A percentile compares a stretch with the other conserved stretches of the same genome.
Conservation (phyloP, 495 filamentous ascomycete species). For the Xylaria telfairii region DNA sequence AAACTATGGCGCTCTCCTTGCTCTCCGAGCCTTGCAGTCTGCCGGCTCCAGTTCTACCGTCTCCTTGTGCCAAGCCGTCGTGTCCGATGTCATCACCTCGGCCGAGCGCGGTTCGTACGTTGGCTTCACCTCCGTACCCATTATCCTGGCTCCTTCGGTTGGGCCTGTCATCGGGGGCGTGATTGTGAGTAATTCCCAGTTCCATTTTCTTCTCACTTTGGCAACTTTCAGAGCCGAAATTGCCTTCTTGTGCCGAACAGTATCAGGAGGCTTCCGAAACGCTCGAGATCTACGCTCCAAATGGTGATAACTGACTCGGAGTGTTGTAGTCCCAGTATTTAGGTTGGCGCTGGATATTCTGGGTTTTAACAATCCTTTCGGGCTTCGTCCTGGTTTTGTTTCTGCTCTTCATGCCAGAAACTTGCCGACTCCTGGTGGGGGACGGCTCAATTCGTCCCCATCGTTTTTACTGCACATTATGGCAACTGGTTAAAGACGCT, state of each 20-base stretch:
- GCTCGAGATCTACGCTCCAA: too few relatives aligned
- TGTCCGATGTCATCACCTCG: constrained; percentile 57
- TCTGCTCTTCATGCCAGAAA: constrained; percentile 60
- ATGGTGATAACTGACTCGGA: background rate
- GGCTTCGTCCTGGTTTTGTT: constrained; percentile 48
- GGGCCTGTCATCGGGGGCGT: constrained; percentile 63
- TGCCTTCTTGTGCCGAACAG: background rate
- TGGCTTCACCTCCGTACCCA: constrained; percentile 39
- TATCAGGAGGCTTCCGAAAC: background rate
- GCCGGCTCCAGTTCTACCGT: constrained; percentile 58
- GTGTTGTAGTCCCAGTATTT: constrained; percentile 47
- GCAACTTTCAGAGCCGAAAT: background rate
- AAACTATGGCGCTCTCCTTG: constrained; percentile 56
- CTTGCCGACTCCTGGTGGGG: constrained; percentile 66
- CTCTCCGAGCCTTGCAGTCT: constrained; percentile 60
- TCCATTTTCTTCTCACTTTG: background rate
- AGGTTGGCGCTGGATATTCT: constrained; percentile 68
- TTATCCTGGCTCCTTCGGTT: constrained; percentile 48
- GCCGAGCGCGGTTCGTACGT: constrained; percentile 60
- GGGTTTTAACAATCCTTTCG: constrained; percentile 60
- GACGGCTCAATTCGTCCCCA: constrained; percentile 63
- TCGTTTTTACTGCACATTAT: constrained; percentile 47
- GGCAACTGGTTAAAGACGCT: constrained; percentile 40
- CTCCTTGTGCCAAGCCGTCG: constrained; percentile 57
- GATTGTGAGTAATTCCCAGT: constrained; percentile 32